A percentile compares a stretch with the other conserved stretches of the same genome.
Evolutionary conservation across 2,329 filamentous ascomycete genomes (phyloP).

Genomic region (Helicocarpus griseus): DNA sequence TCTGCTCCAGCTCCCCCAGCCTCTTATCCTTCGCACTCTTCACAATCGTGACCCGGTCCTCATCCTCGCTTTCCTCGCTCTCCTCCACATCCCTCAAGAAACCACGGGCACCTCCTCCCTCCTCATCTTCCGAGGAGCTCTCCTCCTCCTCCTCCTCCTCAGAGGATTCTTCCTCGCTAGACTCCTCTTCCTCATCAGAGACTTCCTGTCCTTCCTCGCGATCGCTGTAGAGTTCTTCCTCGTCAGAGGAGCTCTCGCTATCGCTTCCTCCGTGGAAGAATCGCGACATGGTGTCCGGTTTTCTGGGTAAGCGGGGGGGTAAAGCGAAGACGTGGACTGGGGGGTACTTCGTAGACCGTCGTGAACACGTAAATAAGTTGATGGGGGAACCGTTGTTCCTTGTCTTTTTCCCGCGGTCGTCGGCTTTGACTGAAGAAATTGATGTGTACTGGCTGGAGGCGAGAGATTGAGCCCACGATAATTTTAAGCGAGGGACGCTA

Average conservation of each 20-base stretch:
- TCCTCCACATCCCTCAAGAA: conserved; percentile 77
- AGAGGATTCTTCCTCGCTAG: conserved; percentile 47
- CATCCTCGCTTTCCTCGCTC: conserved; percentile 73
- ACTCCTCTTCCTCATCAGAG: conserved; percentile 41
- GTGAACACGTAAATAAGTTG: no score
- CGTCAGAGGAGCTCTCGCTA: conserved; percentile 84
- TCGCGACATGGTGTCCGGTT: conserved; percentile 62
- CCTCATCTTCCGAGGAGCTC: conserved; percentile 42
- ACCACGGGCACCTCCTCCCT: conserved; percentile 59
- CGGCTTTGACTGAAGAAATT: not conserved
- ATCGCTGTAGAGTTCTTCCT: conserved; percentile 86
- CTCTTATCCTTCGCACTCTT: conserved; percentile 99
- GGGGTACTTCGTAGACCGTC: conserved; percentile 15
- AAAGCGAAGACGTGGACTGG: conserved; percentile 21
- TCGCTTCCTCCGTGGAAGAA: conserved; percentile 98
- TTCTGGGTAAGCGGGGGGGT: no score
- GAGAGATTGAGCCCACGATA: conserved; percentile 9
- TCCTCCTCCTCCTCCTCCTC: conserved; percentile 41
- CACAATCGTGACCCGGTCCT: conserved; percentile 74
- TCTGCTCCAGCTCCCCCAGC: conserved; percentile 83
- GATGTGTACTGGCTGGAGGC: not conserved
- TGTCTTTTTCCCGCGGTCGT: not conserved
- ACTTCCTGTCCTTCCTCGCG: conserved; percentile 51
- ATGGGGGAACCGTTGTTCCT: not conserved
- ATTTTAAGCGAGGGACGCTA: conserved; percentile 35